These are phyloP conservation scores for Kurtzmaniella cleridarum DNA, from an alignment of 805 yeast genomes.

Conservation along the genomic window DNA sequence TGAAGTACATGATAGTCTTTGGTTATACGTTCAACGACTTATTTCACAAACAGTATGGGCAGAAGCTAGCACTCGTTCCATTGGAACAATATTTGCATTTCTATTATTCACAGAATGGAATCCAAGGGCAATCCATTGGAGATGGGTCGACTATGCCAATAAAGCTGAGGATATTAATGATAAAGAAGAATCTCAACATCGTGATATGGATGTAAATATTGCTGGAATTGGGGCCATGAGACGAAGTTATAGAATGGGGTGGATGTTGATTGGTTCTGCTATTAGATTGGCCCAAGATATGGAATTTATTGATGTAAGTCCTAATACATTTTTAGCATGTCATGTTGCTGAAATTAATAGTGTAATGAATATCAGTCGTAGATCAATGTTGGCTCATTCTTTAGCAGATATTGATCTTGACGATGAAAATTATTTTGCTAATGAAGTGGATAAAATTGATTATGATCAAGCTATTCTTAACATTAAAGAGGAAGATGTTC, in stretches of 20 bases:
- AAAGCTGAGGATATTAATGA: slow-evolving; percentile 36
- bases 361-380: slow-evolving; percentile 74
- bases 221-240: slow-evolving; percentile 83
- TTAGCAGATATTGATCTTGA: slow-evolving; percentile 61
- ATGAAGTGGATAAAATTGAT: slow-evolving; percentile 20
- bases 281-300: slow-evolving; percentile 82
- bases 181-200: slow-evolving; percentile 5
- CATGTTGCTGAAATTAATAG: slow-evolving; percentile 80
- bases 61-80: slow-evolving; percentile 79
- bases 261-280: slow-evolving; percentile 89
- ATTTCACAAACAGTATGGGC: slow-evolving; percentile 92
- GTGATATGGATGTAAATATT: slow-evolving; percentile 41
- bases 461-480: slow-evolving; percentile 22
- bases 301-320: slow-evolving; percentile 69
- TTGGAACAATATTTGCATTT: slow-evolving; percentile 84
- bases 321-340: slow-evolving; percentile 74
- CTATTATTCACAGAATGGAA: slow-evolving; percentile 91
- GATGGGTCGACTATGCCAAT: slow-evolving; percentile 81
- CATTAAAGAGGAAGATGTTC: slow-evolving; percentile 29
- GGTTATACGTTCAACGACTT: slow-evolving; percentile 79
- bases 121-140: slow-evolving; percentile 88
- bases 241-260: slow-evolving; percentile 83
- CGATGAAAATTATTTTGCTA: slow-evolving; percentile 33
- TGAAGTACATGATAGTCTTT: slow-evolving; percentile 69
- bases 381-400: slow-evolving; percentile 72